phyloP scores from a whole-genome alignment of 1,139 yeast genomes.

The Taphrina wiesneri region DNA sequence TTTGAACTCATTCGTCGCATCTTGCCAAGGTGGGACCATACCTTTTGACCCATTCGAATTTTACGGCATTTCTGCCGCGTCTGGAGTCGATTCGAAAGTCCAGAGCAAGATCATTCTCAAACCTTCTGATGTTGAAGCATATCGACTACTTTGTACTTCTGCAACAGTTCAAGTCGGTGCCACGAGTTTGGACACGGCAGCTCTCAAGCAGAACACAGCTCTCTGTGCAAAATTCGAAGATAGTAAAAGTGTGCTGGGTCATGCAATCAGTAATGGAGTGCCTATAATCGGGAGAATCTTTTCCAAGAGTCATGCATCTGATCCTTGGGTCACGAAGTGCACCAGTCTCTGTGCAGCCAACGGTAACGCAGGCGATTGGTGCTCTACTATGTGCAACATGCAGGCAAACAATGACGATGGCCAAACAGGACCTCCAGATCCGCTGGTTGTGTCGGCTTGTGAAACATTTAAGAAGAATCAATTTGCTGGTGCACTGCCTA shows the following conservation, averaged over 20 bases:
- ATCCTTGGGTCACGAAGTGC: not conserved
- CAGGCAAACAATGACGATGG: not conserved
- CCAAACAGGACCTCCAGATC: not conserved
- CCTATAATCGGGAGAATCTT: not conserved
- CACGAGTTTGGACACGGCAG: not conserved
- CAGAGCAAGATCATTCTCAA: not conserved
- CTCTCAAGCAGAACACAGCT: not conserved
- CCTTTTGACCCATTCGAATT: not conserved
- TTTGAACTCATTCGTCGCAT: not conserved
- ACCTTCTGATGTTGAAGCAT: not conserved
- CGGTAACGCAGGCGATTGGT: not conserved
- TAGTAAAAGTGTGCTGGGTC: not conserved
- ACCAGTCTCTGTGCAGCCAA: not conserved
- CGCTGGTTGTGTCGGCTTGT: not conserved
- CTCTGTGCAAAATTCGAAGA: constrained; percentile 1
- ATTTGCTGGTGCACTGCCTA: not conserved
- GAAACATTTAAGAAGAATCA: not conserved
- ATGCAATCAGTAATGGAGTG: not conserved
- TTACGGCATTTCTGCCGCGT: not conserved
- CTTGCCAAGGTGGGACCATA: not conserved
- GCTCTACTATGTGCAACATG: not conserved
- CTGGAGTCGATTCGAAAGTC: not conserved
- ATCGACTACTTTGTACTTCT: not conserved
- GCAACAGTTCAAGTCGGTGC: not conserved
- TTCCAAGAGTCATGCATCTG: not conserved